Percentiles rank a stretch among this genome's conserved stretches.
phyloP scores from a whole-genome alignment of 2,329 filamentous ascomycete species.

The Raffaelea deltoideospora region DNA sequence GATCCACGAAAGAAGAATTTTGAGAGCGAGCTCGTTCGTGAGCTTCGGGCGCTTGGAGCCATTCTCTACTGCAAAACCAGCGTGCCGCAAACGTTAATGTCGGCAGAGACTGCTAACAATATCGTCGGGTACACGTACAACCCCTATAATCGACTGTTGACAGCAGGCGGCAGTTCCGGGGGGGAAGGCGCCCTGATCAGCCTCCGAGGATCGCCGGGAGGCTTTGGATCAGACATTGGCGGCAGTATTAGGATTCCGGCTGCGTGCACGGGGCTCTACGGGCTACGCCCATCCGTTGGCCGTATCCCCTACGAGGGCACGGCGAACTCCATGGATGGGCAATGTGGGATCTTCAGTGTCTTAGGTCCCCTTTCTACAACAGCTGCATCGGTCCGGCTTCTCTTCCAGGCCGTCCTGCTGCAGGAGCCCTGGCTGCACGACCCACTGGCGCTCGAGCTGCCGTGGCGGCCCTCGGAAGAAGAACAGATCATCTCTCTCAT shows the following conservation, averaged over 20 bases:
- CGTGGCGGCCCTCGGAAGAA: slow-evolving; percentile 28
- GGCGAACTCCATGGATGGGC: slow-evolving; percentile 27
- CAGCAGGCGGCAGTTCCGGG: slow-evolving; percentile 21
- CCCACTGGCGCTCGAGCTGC: slow-evolving; percentile 48
- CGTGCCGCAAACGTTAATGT: slow-evolving; percentile 14
- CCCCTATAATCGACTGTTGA: slow-evolving; percentile 17
- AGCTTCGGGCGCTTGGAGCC: slow-evolving; percentile 15
- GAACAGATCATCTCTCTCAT: too few species aligned
- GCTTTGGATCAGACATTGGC: slow-evolving; percentile 21
- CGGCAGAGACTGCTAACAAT: slow-evolving; percentile 19
- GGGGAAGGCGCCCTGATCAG: slow-evolving; percentile 21
- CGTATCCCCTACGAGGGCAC: slow-evolving; percentile 11
- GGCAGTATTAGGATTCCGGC: slow-evolving; percentile 14
- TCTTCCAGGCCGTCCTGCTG: slow-evolving; percentile 36
- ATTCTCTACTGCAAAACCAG: slow-evolving; percentile 17
- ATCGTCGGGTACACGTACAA: slow-evolving; percentile 20
- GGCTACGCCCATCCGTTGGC: slow-evolving; percentile 14
- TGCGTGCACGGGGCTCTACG: slow-evolving; percentile 16
- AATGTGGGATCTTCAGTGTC: slow-evolving; percentile 41
- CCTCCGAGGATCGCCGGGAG: slow-evolving; percentile 17
- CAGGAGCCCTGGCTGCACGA: slow-evolving; percentile 51
- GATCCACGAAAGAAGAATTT: slow-evolving; percentile 7
- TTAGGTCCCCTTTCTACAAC: slow-evolving; percentile 45
- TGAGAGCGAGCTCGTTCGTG: slow-evolving; percentile 14
- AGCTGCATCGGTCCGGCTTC: slow-evolving; percentile 34